Evolutionary conservation across 2,329 filamentous ascomycete genomes (phyloP).

Genomic region (Rhinocladiella mackenziei): DNA sequence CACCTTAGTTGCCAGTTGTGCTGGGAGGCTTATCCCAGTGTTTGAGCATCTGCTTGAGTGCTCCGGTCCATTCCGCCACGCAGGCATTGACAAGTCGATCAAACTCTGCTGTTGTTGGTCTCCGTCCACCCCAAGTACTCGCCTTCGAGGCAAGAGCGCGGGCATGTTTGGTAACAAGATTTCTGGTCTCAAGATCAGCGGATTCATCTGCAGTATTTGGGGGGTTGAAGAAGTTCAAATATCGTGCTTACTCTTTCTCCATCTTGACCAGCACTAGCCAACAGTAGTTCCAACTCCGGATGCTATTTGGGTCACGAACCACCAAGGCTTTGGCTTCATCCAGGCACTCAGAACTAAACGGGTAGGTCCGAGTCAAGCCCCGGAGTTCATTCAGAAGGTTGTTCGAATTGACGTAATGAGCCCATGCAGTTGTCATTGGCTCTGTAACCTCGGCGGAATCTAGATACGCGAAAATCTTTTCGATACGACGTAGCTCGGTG

Average conservation of each 20-base stretch:
- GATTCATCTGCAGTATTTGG: not conserved
- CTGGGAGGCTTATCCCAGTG: conserved; percentile 64
- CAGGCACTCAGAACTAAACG: conserved; percentile 62
- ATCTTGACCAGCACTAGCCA: conserved; percentile 69
- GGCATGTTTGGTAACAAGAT: conserved; percentile 60
- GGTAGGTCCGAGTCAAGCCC: conserved; percentile 62
- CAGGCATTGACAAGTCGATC: conserved; percentile 60
- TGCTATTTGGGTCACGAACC: conserved; percentile 59
- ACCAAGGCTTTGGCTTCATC: conserved; percentile 64
- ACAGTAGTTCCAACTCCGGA: conserved; percentile 70
- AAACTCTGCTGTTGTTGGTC: conserved; percentile 55
- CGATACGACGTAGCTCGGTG: conserved; percentile 67
- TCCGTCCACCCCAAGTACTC: conserved; percentile 65
- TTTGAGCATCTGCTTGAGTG: conserved; percentile 61
- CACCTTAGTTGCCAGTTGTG: conserved; percentile 30
- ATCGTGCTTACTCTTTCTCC: conserved; percentile 54
- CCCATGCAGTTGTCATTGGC: conserved; percentile 68
- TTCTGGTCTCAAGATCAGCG: conserved; percentile 38
- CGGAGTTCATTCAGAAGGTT: conserved; percentile 67
- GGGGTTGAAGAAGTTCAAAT: not conserved
- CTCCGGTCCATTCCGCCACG: conserved; percentile 62
- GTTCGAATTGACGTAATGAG: conserved; percentile 66
- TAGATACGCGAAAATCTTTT: conserved; percentile 59
- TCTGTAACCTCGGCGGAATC: conserved; percentile 57
- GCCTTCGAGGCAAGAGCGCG: conserved; percentile 57